Base-by-base conservation (phyloP, 257 asterid species). In the Solanum sejunctum region DNA sequence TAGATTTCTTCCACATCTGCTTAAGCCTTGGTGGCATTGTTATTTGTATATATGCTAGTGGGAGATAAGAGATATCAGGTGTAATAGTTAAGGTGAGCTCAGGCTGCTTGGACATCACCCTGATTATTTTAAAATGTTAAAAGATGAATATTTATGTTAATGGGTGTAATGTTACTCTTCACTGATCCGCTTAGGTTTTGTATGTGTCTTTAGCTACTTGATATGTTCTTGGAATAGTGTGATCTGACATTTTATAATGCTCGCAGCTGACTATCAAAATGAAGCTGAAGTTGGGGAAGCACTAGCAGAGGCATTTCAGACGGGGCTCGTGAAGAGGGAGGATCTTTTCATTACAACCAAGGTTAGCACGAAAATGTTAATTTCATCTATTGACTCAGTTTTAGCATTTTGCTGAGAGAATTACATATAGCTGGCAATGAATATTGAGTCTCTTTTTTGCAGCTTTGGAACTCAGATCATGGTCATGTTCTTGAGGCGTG, bases 391-490 rank as follows among this genome's bases (percentile, higher is more conserved):
- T 4, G 16, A 52, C 64, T 2, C 43, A 52, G 10, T 78, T 78
- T 17, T 78, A 8, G 8, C 15, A 54, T 41, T 64, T 26, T 20
- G 21, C 26, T 66, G 16, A 51, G 13, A 54, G 64, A 52, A 17
- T 86, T 57, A 36, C 21, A 41, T 69, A 45, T 39, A 8, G 52
- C 72, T 39, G 36, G 10, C 41, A 81, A 67, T 72, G 17, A 67
- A 1, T 78, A n/a, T 66, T 6, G 26, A 20, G 36, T 66, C 39
- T 39, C 45, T 21, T 61, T 18, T 69, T 58, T 81, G 81, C 91
- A 93, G 96, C 91, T 93, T 12, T 93, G 96, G 96, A 93, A 90
- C 83, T 93, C 96, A 18, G 96, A 93, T 80, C 96, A 93, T 63
- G 93, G 94, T 36, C 93, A 93, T 86, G 96, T 91, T 43, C 80